phyloP scores from a whole-genome alignment of 768 basidiomycete species.

The Mycena crocata region DNA sequence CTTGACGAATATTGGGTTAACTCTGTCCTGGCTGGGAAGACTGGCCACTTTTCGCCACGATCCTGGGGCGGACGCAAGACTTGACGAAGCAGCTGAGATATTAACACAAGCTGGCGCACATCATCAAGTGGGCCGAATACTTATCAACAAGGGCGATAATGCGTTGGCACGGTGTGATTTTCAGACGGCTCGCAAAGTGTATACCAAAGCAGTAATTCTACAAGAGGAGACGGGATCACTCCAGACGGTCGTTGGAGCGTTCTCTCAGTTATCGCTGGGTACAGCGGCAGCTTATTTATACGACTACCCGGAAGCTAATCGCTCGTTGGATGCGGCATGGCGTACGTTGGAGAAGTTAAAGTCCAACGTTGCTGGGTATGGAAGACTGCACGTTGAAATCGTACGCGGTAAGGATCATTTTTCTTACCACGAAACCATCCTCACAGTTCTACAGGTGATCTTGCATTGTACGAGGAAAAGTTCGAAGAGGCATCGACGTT shows the following conservation, averaged over 20 bases:
- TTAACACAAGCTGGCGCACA: constrained; percentile 29
- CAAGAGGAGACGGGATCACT: constrained; percentile 20
- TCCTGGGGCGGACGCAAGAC: constrained; percentile 22
- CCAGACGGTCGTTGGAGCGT: constrained; percentile 15
- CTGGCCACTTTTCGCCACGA: constrained; percentile 23
- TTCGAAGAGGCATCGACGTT: constrained; percentile 22
- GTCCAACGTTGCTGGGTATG: constrained; percentile 1
- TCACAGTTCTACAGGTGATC: constrained; percentile 21
- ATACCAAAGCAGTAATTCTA: constrained; percentile 13
- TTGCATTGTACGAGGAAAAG: constrained; percentile 20
- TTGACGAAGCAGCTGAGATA: constrained; percentile 26
- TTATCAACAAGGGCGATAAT: constrained; percentile 28
- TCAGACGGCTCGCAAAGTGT: constrained; percentile 22
- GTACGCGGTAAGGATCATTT: constrained; percentile 16
- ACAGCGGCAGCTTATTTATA: constrained; percentile 27
- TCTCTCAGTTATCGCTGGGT: constrained; percentile 28
- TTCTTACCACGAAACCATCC: not conserved
- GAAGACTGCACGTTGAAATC: constrained; percentile 29
- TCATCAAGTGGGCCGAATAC: constrained; percentile 11
- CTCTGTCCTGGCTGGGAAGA: constrained; percentile 23
- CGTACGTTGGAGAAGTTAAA: constrained; percentile 15
- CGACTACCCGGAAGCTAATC: constrained; percentile 23
- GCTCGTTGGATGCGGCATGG: constrained; percentile 22
- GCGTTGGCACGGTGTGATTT: constrained; percentile 28
- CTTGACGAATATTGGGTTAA: constrained; percentile 32